These are phyloP conservation scores for Globisporangium megalacanthum DNA, from an alignment of 352 stramenopile species.

Conservation along the genomic window DNA sequence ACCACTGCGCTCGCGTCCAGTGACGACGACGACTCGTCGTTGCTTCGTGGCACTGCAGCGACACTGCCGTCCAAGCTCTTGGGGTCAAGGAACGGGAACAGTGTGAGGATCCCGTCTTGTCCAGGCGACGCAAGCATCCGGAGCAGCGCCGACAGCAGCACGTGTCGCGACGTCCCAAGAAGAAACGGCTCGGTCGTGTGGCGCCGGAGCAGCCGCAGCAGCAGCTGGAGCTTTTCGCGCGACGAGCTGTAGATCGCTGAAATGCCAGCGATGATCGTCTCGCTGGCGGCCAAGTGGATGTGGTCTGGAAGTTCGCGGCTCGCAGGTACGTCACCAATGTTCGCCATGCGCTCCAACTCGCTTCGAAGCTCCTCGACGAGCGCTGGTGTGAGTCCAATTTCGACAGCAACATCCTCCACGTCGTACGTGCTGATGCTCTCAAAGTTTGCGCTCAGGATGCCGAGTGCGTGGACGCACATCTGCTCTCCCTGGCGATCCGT, in stretches of 20 bases:
- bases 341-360: slow-evolving; percentile 47
- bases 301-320: slow-evolving; percentile 3
- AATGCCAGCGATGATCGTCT: slow-evolving; percentile 60
- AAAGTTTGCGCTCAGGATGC: slow-evolving; percentile 63
- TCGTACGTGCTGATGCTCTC: slow-evolving; percentile 57
- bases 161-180: slow-evolving; percentile 30
- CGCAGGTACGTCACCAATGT: slow-evolving; percentile 18
- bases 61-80: background rate
- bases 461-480: slow-evolving; percentile 35
- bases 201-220: slow-evolving; percentile 51
- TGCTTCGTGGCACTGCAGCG: background rate
- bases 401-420: slow-evolving; percentile 24
- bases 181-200: slow-evolving; percentile 29
- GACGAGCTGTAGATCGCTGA: slow-evolving; percentile 57
- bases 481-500: background rate
- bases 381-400: slow-evolving; percentile 30
- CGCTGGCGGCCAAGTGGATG: slow-evolving; percentile 52
- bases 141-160: slow-evolving; percentile 56
- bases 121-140: slow-evolving; percentile 47
- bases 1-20: slow-evolving; percentile 32
- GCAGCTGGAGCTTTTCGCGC: slow-evolving; percentile 57
- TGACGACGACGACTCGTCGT: background rate
- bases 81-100: slow-evolving; percentile 39
- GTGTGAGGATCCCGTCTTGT: slow-evolving; percentile 57
- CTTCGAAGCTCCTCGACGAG: slow-evolving; percentile 31